These are phyloP conservation scores for Eucalyptus erythrocorys DNA, from an alignment of 345 rosid species.

Conservation along the genomic window DNA sequence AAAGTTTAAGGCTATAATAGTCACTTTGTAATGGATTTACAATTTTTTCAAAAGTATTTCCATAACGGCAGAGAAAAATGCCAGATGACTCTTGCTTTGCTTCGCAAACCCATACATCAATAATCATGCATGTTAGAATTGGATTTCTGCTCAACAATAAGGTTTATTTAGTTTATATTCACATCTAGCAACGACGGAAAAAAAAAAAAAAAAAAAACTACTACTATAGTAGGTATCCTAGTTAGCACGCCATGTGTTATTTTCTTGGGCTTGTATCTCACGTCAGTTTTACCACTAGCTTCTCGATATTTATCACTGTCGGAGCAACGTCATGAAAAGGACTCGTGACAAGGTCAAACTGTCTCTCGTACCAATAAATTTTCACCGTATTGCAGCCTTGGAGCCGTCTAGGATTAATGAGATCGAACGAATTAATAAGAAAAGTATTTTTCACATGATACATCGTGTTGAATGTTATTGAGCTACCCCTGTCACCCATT, in stretches of 20 bases:
- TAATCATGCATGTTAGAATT: not conserved
- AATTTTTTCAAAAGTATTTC: too few relatives aligned
- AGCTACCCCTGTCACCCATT: not conserved
- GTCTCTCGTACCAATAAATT: not conserved
- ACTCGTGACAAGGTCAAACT: not conserved
- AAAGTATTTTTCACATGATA: not conserved
- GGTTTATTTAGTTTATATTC: not conserved
- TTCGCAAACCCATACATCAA: too few relatives aligned
- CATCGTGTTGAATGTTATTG: not conserved
- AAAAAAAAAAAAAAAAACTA: too few relatives aligned
- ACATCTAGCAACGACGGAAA: too few relatives aligned
- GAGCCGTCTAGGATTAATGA: not conserved
- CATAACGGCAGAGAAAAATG: too few relatives aligned
- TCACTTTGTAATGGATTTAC: too few relatives aligned
- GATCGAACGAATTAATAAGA: not conserved
- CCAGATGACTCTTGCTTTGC: not conserved
- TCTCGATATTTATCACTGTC: not conserved
- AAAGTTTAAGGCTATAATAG: too few relatives aligned
- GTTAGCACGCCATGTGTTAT: not conserved
- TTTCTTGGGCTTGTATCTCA: not conserved
- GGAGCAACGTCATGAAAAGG: not conserved
- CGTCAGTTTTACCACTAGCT: too few relatives aligned
- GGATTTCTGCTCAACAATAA: not conserved
- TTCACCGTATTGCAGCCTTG: not conserved
- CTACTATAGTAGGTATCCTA: not conserved